Evolutionary conservation across 2,329 filamentous ascomycete species (phyloP).

Genomic region (Microcyclosporella mali): DNA sequence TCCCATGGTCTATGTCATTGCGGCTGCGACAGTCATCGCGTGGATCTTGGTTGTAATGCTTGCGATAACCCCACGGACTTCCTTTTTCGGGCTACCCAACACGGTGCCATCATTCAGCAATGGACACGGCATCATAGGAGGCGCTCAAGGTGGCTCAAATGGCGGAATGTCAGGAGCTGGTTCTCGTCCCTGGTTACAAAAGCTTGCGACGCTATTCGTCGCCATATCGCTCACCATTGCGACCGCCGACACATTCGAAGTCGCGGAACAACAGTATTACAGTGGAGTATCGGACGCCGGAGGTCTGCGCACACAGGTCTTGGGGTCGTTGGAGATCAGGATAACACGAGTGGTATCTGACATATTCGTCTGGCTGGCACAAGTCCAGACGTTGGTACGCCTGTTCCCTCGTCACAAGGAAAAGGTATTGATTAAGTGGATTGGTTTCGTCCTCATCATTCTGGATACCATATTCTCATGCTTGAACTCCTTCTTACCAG

Average conservation of each 20-base stretch:
- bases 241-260: constrained; percentile 81
- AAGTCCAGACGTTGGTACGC: constrained; percentile 92
- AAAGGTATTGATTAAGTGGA: constrained; percentile 98
- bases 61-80: constrained; percentile 89
- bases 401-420: constrained; percentile 94
- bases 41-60: constrained; percentile 93
- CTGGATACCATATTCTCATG: constrained; percentile 87
- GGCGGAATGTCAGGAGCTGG: constrained; percentile 74
- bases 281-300: constrained; percentile 73
- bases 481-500: constrained; percentile 70
- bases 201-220: constrained; percentile 57
- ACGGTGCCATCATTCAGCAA: constrained; percentile 43
- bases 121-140: constrained; percentile 79
- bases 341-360: constrained; percentile 89
- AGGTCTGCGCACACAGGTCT: constrained; percentile 68
- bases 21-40: constrained; percentile 81
- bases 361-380: constrained; percentile 93
- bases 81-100: constrained; percentile 69
- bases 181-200: constrained; percentile 86
- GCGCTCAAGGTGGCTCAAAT: constrained; percentile 55
- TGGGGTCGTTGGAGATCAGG: constrained; percentile 78
- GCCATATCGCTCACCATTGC: constrained; percentile 87
- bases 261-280: constrained; percentile 74
- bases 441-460: constrained; percentile 86
- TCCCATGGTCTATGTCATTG: constrained; percentile 87